Base-by-base conservation (phyloP, 2,329 filamentous ascomycete species). In the Colletotrichum higginsianum region DNA sequence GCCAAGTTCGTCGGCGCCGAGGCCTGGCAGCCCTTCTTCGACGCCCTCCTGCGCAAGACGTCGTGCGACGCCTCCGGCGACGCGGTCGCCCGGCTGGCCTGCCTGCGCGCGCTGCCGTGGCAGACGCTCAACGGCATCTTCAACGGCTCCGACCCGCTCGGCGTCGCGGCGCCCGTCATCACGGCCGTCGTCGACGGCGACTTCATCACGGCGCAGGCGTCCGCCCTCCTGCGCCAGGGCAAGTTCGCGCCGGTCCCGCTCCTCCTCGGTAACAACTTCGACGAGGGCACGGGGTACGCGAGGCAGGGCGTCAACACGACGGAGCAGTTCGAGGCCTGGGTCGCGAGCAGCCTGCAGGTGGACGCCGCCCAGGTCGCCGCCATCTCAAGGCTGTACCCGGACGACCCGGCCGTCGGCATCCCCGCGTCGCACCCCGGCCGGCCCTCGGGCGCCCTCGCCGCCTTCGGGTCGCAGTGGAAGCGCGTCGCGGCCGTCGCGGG, bases 401-500 rank as follows among this genome's bases (percentile, higher is more conserved):
- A 82, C 16, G 80, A 85, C 57, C 89, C 90, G 42, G 87, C 85
- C 0, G 81, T 86, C 49, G 86, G 84, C 0, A 84, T 88, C 47
- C 88, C 87, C 0, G 80, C 81, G 7, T 81, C 81, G 47, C 80
- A 83, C 8, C 76, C 77, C 1, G 79, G 77, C 35, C 79, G 76
- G 3, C 81, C 79, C 15, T 50, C 68, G 5, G 90, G 90, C 49
- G 88, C 86, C 0, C 91, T 91, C 0, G 88, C 87, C 0, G 91
- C 91, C 0, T 92, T 90, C 82, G 82, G 87, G 52, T 92, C 90
- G 0, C 87, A 91, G 75, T 92, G 87, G 82, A 93, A 93, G 78
- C 87, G 89, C 12, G 78, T 91, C 0, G 86, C 89, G 1, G 90
- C 91, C 35, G 85, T 92, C 12, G 79, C 91, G 0, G 91, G 91